phyloP scores from a whole-genome alignment of 1,284 basidiomycete species.

The Apiotrichum domesticum region DNA sequence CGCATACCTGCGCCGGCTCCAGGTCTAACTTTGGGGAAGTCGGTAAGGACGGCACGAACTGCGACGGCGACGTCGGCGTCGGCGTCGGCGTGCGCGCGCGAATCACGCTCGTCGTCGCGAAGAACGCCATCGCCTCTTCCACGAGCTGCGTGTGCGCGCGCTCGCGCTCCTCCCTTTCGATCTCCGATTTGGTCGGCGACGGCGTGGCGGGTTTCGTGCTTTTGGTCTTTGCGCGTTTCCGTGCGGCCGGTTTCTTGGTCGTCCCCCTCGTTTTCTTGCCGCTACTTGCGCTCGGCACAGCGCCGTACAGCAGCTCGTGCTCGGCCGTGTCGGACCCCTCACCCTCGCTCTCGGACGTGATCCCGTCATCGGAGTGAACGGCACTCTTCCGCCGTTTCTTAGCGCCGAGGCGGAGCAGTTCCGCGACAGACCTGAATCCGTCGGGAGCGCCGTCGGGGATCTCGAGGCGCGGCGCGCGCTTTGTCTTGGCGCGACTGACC shows the following conservation, averaged over 20 bases:
- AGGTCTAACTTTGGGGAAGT: not conserved
- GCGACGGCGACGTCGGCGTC: not conserved
- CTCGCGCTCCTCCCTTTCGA: not conserved
- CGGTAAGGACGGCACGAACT: not conserved
- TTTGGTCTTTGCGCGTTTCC: conserved; percentile 6
- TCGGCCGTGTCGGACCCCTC: not conserved
- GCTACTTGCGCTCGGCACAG: not conserved
- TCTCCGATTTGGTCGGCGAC: not conserved
- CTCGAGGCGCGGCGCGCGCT: conserved; percentile 27
- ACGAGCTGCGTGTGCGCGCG: conserved; percentile 12
- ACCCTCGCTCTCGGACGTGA: too few relatives aligned
- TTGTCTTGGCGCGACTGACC: conserved; percentile 4
- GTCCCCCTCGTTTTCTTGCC: not conserved
- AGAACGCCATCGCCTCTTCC: conserved; percentile 32
- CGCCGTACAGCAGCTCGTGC: conserved; percentile 11
- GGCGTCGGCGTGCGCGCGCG: conserved; percentile 10
- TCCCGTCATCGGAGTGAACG: not conserved
- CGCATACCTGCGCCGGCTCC: too few relatives aligned
- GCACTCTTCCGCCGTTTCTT: conserved; percentile 7
- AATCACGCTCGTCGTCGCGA: conserved; percentile 25
- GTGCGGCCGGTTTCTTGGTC: not conserved
- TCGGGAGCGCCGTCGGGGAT: conserved; percentile 39
- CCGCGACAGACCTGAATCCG: conserved; percentile 44
- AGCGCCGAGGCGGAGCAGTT: conserved; percentile 28
- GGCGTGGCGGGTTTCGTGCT: not conserved